Base-by-base conservation (phyloP, 2,329 filamentous ascomycete species). In the Verticillium zaregamsianum region DNA sequence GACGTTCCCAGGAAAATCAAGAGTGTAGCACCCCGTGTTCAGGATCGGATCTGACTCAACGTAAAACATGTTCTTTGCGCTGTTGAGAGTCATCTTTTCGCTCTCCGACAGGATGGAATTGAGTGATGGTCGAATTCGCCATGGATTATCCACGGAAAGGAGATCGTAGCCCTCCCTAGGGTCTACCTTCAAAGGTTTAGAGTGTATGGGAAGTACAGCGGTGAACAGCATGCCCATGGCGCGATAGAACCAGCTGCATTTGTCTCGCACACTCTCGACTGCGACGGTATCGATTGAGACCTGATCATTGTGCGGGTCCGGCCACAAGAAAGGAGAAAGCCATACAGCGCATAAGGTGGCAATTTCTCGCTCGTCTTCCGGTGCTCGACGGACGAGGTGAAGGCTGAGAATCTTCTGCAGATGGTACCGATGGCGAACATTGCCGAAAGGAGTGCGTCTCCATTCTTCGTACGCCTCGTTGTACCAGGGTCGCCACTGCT, bases 241-340 rank as follows among this genome's bases (percentile, higher is more conserved):
- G 3, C 63, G 59, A 35, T 58, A 64, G 59, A 64, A 64, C 63
- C 63, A 64, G 23, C 23, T 55, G 9, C 52, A 25, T 14, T 55
- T 28, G 52, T 55, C 52, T 7, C 14, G 9, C 20, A 55, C 23
- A 28, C 11, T 55, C 52, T 17, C 23, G 3, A 32, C 23, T 17
- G 5, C n/a, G 6, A 15, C 17, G 3, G 39, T n/a, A n/a, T n/a
- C 17, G 8, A 9, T 9, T 6, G 15, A 45, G 39, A 15, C n/a
- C 39, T 9, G 28, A 6, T 45, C 39, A 1, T 12, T 11, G 52
- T 23, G 20, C 5, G 52, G 5, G 4, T 32, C 17, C 23, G 52
- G 52, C 52, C 52, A 55, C 20, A 28, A 7, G 8, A 28, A 28
- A 28, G 52, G 52, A 14, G 11, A 9, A 6, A 28, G 12, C 52